Evolutionary conservation across 768 basidiomycete genomes (phyloP), one percentile per base, ranked within the genome.

Genomic region (Suillus variegatus): DNA sequence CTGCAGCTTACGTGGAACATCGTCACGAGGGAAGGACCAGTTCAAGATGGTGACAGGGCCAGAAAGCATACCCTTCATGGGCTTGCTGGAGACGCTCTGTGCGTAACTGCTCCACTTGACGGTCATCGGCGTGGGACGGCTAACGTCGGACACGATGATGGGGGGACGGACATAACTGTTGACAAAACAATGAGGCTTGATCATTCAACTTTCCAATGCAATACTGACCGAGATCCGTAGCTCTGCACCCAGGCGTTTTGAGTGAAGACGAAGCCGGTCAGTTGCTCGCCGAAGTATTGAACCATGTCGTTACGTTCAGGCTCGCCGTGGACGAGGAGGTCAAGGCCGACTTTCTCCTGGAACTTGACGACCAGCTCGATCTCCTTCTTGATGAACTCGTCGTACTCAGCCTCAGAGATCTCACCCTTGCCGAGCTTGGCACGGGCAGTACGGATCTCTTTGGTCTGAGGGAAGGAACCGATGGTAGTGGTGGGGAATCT

Each of bases 11-110:
- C 94, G 93, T 63, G 92, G 88, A 70, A 99, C 92, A 77, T 99
- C 97, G 70, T 94, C 94, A 79, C 97, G 97, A 75, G 97, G 97
- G 96, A 99, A 99, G 41, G 97, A 99, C 97, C 97, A 99, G 87
- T 99, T 99, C 80, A 99, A 88, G 81, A 99, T 97, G 67, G 95
- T 95, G 78, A 98, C 96, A 22, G 95, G 96, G 68, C 97, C 97
- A 64, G 97, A 96, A 64, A 99, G 85, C 97, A 99, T 98, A 71
- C 97, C 97, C 90, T 99, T 99, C 94, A 99, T 95, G 72, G 96
- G 97, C 78, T 88, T 90, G 76, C 86, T 82, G 71, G 96, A 93
- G 74, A 98, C 75, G 76, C 92, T 95, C 84, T 99, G 97, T 63
- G 97, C 97, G 79, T 97, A 99, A 73, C 88, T 87, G 68, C 92